These are phyloP conservation scores for Salvia rosmarinus DNA, from an alignment of 257 asterid genomes.

Conservation along the genomic window DNA sequence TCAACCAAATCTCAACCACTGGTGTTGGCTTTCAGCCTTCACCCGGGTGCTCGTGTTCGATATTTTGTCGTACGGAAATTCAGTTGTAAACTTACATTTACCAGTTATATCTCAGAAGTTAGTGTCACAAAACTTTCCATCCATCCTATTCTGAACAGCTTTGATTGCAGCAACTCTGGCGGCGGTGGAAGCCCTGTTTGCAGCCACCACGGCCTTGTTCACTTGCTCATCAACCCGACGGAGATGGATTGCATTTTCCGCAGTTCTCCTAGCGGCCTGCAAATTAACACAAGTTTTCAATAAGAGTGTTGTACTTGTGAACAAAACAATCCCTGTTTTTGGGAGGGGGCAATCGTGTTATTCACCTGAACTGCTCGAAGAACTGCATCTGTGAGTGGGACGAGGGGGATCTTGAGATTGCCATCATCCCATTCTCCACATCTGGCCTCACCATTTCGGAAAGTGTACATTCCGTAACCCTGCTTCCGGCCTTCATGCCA, in stretches of 20 bases:
- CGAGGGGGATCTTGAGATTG: constrained; percentile 43
- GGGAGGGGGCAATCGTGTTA: too few species aligned
- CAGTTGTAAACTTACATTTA: constrained; percentile 41
- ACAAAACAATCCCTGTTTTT: not conserved
- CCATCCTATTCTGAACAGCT: constrained; percentile 86
- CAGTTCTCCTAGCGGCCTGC: constrained; percentile 83
- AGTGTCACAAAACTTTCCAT: constrained; percentile 72
- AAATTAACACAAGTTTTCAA: not conserved
- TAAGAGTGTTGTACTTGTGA: not conserved
- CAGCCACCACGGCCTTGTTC: constrained; percentile 75
- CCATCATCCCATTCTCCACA: constrained; percentile 83
- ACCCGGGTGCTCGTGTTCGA: constrained; percentile 38
- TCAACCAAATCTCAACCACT: constrained; percentile 40
- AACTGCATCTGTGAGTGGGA: constrained; percentile 46
- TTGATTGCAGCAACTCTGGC: constrained; percentile 93
- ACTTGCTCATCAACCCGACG: constrained; percentile 69
- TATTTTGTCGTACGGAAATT: constrained; percentile 11
- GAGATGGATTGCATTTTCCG: constrained; percentile 60
- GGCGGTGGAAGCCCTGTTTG: constrained; percentile 84
- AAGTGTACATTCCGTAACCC: constrained; percentile 72
- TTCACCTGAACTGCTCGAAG: constrained; percentile 72
- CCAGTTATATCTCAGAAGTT: constrained; percentile 38
- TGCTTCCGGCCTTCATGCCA: constrained; percentile 91
- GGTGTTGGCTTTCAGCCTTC: constrained; percentile 40
- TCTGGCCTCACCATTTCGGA: constrained; percentile 63